Evolutionary conservation across 768 basidiomycete genomes (phyloP).

Genomic region (Neoboletus magnificus): DNA sequence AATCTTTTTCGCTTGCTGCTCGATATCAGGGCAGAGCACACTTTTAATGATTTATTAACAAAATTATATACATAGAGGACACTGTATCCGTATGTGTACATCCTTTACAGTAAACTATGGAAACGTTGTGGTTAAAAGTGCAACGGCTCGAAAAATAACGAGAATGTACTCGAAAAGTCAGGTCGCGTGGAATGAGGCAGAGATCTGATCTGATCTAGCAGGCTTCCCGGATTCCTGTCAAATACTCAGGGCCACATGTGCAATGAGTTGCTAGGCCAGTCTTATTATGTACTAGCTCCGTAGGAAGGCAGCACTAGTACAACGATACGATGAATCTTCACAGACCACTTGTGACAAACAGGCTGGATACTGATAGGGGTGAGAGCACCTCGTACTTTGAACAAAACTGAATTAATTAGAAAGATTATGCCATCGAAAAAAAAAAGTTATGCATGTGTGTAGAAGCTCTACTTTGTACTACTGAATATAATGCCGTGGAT

Average conservation of each 20-base stretch:
- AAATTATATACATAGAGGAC: neutral
- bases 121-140: too few species aligned
- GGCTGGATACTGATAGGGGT: neutral
- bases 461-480: too few species aligned
- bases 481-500: neutral
- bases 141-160: too few species aligned
- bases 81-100: neutral
- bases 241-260: neutral
- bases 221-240: neutral
- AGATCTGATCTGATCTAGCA: neutral
- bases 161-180: too few species aligned
- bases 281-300: neutral
- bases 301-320: neutral
- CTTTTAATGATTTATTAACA: neutral
- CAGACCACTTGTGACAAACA: neutral
- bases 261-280: too few species aligned
- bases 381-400: neutral
- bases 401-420: neutral
- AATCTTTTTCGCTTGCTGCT: neutral
- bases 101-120: neutral
- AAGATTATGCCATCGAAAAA: neutral
- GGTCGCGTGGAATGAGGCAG: neutral
- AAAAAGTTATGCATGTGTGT: neutral
- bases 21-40: neutral
- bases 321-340: neutral